These are phyloP conservation scores for Annona cherimola DNA, from an alignment of 164 flowering plant genomes.

Conservation along the genomic window DNA sequence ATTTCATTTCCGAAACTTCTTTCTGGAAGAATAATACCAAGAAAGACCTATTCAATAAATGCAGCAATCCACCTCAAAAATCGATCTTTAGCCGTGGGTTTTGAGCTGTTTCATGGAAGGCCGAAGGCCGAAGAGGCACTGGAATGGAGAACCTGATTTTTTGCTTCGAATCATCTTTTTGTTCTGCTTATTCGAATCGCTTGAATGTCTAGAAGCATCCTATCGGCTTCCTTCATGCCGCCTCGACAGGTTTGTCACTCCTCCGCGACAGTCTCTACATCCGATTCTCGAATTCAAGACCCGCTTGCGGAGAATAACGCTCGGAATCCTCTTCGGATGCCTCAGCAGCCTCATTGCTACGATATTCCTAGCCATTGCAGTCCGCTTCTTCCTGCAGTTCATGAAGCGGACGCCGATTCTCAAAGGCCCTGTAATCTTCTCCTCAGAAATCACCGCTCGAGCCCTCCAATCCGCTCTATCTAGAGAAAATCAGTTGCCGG, in stretches of 20 bases:
- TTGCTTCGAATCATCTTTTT: conserved; percentile 18
- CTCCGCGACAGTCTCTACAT: conserved; percentile 28
- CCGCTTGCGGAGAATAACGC: conserved; percentile 33
- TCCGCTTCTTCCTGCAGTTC: conserved; percentile 44
- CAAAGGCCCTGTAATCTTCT: conserved; percentile 84
- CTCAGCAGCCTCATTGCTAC: conserved; percentile 50
- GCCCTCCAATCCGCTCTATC: too few species aligned
- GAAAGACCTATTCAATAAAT: not conserved
- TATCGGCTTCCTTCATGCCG: not conserved
- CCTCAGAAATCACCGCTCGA: conserved; percentile 68
- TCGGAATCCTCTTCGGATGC: conserved; percentile 57
- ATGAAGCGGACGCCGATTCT: conserved; percentile 65
- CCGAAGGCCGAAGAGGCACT: conserved; percentile 2
- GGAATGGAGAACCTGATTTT: conserved; percentile 11
- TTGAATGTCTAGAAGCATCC: conserved; percentile 25
- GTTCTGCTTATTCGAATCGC: conserved; percentile 18
- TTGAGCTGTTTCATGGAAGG: conserved; percentile 24
- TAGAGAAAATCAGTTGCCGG: conserved; percentile 49
- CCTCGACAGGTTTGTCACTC: conserved; percentile 15
- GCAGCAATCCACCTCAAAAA: not conserved
- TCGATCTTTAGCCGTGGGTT: not conserved
- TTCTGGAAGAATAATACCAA: too few species aligned
- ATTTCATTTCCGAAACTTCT: too few species aligned
- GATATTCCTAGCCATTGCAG: conserved; percentile 35
- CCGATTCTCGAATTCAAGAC: conserved; percentile 21